These are phyloP conservation scores for Hypoxylon cercidicola DNA, from an alignment of 495 filamentous ascomycete genomes.

Conservation along the genomic window DNA sequence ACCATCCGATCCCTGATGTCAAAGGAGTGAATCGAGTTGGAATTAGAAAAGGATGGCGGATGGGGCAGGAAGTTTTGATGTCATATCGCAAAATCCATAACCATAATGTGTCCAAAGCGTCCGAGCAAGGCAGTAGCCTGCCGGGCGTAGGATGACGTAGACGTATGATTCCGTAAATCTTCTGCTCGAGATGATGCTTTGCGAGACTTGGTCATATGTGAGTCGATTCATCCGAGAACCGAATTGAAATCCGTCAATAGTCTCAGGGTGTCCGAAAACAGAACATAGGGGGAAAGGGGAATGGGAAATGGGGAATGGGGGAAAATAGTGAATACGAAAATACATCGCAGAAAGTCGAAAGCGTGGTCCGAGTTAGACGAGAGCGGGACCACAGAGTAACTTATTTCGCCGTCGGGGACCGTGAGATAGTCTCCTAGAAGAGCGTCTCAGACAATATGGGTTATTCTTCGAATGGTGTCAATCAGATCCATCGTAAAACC, in stretches of 20 bases:
- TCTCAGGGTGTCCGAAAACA: constrained; percentile 44
- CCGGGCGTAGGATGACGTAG: constrained; percentile 66
- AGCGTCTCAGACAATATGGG: too few relatives aligned
- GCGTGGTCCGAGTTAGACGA: constrained; percentile 23
- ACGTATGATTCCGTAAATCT: constrained; percentile 63
- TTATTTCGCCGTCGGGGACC: too few relatives aligned
- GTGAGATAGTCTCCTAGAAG: too few relatives aligned
- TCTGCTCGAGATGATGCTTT: constrained; percentile 65
- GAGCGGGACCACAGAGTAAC: background rate
- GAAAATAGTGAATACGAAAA: constrained; percentile 44
- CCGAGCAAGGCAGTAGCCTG: constrained; percentile 60
- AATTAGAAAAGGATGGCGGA: constrained; percentile 29
- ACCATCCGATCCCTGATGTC: constrained; percentile 36
- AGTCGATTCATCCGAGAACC: constrained; percentile 43
- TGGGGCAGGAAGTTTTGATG: constrained; percentile 34
- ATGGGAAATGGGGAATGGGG: constrained; percentile 33
- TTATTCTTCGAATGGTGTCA: background rate
- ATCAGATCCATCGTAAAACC: constrained; percentile 28
- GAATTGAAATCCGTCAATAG: constrained; percentile 43
- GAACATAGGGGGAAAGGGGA: constrained; percentile 45
- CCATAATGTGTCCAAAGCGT: constrained; percentile 69
- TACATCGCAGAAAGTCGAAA: constrained; percentile 14
- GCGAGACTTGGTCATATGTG: constrained; percentile 47
- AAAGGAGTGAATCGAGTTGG: constrained; percentile 28
- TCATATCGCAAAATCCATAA: constrained; percentile 68